phyloP scores from a whole-genome alignment of 192 early-diverging fungal genomes.

The Entophlyctis helioformis region DNA sequence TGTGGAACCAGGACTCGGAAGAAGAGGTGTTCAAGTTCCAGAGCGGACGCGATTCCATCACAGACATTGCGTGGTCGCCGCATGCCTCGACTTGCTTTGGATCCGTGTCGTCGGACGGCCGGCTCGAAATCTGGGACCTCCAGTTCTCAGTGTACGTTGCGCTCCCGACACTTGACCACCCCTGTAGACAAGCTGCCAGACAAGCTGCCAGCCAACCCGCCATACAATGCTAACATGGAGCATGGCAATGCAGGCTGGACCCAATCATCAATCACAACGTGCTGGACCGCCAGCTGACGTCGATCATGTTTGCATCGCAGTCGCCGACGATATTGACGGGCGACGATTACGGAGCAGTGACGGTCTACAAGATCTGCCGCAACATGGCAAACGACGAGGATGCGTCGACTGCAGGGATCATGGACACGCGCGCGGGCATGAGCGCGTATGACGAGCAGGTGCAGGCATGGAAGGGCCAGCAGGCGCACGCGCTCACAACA shows the following conservation, averaged over 20 bases:
- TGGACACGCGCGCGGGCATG: neutral
- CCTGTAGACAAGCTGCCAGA: neutral
- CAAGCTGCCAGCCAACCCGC: too few species aligned
- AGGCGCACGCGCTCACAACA: neutral
- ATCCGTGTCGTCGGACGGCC: conserved; percentile 38
- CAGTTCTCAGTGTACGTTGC: conserved; percentile 36
- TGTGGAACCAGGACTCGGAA: conserved; percentile 44
- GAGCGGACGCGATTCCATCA: conserved; percentile 43
- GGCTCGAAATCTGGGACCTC: conserved; percentile 52
- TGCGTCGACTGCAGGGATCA: conserved; percentile 1
- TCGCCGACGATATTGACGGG: conserved; percentile 38
- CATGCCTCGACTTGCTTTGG: conserved; percentile 39
- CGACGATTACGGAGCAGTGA: conserved; percentile 47
- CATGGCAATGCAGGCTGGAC: conserved; percentile 24
- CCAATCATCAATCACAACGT: conserved; percentile 44
- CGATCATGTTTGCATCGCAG: conserved; percentile 34
- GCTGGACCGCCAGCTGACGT: conserved; percentile 39
- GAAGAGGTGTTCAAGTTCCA: conserved; percentile 40
- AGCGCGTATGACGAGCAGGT: neutral
- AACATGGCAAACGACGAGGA: too few species aligned
- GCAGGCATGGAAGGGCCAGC: conserved; percentile 3
- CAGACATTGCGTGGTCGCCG: conserved; percentile 43
- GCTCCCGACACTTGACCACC: neutral
- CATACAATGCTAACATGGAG: neutral
- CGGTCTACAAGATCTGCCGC: conserved; percentile 45